phyloP scores from a whole-genome alignment of 2,329 filamentous ascomycete genomes.

The Fusarium clavum region DNA sequence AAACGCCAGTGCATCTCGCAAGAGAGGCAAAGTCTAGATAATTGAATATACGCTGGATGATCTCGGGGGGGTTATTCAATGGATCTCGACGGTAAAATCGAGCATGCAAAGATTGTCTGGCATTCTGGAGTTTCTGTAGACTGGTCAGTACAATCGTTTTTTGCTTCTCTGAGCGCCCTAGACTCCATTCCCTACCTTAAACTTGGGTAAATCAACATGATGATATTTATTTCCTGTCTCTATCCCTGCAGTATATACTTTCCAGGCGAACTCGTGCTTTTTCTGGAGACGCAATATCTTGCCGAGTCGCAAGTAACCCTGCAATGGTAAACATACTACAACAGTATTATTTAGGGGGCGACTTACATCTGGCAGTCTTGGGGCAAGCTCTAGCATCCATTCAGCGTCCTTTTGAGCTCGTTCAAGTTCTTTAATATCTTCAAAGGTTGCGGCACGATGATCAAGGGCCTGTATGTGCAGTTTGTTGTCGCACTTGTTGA shows the following conservation, averaged over 20 bases:
- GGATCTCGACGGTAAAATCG: constrained; percentile 53
- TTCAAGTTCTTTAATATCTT: constrained; percentile 53
- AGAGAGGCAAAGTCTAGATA: constrained; percentile 50
- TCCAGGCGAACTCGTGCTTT: constrained; percentile 55
- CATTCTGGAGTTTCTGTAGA: constrained; percentile 50
- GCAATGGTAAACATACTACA: constrained; percentile 12
- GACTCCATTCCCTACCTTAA: constrained; percentile 45
- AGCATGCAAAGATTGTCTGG: constrained; percentile 51
- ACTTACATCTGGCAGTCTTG: constrained; percentile 54
- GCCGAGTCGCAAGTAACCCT: constrained; percentile 58
- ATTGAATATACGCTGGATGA: constrained; percentile 52
- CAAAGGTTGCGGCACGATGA: constrained; percentile 56
- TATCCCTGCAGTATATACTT: constrained; percentile 55
- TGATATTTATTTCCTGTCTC: constrained; percentile 48
- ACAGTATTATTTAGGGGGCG: not conserved
- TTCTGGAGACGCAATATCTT: constrained; percentile 55
- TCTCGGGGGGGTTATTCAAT: constrained; percentile 51
- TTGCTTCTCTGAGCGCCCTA: not conserved
- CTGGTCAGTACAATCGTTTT: constrained; percentile 2
- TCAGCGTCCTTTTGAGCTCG: constrained; percentile 56
- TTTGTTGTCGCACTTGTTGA: constrained; percentile 54
- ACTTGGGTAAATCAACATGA: constrained; percentile 47
- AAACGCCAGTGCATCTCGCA: constrained; percentile 51
- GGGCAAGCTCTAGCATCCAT: constrained; percentile 58
- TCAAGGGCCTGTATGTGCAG: constrained; percentile 56